Conservation (phyloP, 345 rosid species). For the Mallotus nudiflorus region DNA sequence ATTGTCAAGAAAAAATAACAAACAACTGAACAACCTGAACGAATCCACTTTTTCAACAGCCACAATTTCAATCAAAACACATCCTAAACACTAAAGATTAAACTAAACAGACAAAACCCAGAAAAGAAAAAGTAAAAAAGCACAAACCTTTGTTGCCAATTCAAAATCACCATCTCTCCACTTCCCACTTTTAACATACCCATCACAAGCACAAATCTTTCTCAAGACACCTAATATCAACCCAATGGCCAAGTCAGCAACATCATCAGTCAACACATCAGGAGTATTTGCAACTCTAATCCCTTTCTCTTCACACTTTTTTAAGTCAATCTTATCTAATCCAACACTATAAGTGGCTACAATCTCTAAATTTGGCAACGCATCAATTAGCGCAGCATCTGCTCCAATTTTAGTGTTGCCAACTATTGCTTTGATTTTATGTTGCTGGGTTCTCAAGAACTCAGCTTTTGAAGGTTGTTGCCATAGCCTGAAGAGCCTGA, state of each 20-base stretch:
- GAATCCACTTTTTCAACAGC: too few species aligned
- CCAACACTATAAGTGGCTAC: constrained; percentile 64
- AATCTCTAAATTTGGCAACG: constrained; percentile 56
- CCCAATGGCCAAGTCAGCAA: constrained; percentile 59
- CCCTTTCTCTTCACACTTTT: constrained; percentile 53
- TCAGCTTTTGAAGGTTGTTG: constrained; percentile 9
- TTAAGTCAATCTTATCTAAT: constrained; percentile 56
- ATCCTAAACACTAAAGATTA: neutral
- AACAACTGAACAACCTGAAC: neutral
- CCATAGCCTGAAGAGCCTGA: constrained; percentile 51
- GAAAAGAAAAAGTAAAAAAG: neutral
- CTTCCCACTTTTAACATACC: constrained; percentile 48
- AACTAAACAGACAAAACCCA: neutral
- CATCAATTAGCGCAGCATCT: constrained; percentile 50
- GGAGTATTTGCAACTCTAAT: constrained; percentile 64
- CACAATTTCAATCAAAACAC: neutral
- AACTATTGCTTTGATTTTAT: constrained; percentile 48
- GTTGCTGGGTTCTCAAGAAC: constrained; percentile 33
- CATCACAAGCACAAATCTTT: constrained; percentile 49
- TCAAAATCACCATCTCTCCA: constrained; percentile 47
- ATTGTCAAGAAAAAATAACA: neutral
- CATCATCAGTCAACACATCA: constrained; percentile 68
- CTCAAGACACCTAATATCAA: constrained; percentile 54
- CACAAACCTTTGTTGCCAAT: constrained; percentile 51
- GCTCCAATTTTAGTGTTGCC: constrained; percentile 45